Percentiles rank a stretch among this genome's conserved stretches.
These are phyloP conservation scores for Amanita rubescens DNA, from an alignment of 768 basidiomycete genomes.

Conservation along the genomic window DNA sequence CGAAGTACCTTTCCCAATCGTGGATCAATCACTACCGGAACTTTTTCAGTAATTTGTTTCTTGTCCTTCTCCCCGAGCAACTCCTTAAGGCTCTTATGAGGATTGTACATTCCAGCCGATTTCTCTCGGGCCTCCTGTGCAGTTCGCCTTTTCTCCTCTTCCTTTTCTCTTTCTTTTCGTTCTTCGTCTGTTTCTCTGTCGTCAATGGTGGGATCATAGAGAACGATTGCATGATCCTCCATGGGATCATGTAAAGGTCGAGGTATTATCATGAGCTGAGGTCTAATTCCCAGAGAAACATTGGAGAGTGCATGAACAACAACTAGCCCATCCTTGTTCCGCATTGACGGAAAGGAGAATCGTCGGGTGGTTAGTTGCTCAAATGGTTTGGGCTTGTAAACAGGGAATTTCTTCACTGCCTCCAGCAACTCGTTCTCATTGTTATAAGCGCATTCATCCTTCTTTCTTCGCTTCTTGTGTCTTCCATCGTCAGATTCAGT, in stretches of 20 bases:
- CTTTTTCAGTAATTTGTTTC: slow-evolving; percentile 64
- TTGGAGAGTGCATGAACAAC: slow-evolving; percentile 53
- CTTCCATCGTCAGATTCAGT: slow-evolving; percentile 48
- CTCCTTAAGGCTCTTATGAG: slow-evolving; percentile 85
- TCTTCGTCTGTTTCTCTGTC: slow-evolving; percentile 88
- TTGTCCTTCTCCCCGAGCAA: slow-evolving; percentile 69
- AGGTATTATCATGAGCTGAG: slow-evolving; percentile 73
- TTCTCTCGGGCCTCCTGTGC: slow-evolving; percentile 61
- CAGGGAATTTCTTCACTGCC: slow-evolving; percentile 64
- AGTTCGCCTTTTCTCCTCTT: slow-evolving; percentile 59
- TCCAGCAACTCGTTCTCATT: slow-evolving; percentile 58
- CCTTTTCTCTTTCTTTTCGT: slow-evolving; percentile 61
- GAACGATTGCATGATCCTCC: slow-evolving; percentile 94
- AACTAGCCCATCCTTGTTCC: slow-evolving; percentile 56
- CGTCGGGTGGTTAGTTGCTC: slow-evolving; percentile 44
- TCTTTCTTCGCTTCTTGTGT: slow-evolving; percentile 62
- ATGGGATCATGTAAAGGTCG: slow-evolving; percentile 96
- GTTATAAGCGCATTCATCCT: slow-evolving; percentile 43
- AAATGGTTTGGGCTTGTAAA: slow-evolving; percentile 77
- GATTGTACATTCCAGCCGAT: slow-evolving; percentile 71
- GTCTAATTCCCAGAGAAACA: slow-evolving; percentile 78
- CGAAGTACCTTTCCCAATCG: slow-evolving; percentile 78
- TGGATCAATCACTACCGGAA: slow-evolving; percentile 96
- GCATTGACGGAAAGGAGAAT: slow-evolving; percentile 84
- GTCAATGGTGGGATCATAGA: slow-evolving; percentile 96